Evolutionary conservation across 1,139 yeast species (phyloP).

Genomic region (Saccharomyces uvarum): DNA sequence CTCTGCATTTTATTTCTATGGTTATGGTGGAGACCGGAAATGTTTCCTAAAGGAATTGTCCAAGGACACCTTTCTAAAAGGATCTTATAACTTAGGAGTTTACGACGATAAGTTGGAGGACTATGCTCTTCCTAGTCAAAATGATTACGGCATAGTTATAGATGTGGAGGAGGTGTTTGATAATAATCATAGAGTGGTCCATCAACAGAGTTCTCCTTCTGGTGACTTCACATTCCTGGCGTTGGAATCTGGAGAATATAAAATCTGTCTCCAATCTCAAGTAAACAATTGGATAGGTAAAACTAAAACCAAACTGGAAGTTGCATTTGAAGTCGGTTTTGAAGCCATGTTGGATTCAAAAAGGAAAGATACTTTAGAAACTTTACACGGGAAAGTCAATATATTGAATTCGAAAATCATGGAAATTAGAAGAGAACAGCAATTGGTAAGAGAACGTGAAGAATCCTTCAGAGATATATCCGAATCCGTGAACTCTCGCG

Average conservation of each 20-base stretch:
- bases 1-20: conserved; percentile 41
- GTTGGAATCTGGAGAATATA: conserved; percentile 64
- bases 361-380: conserved; percentile 41
- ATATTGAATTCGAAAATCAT: conserved; percentile 47
- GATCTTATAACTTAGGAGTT: conserved; percentile 53
- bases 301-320: conserved; percentile 40
- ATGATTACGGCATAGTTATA: conserved; percentile 40
- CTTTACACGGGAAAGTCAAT: conserved; percentile 47
- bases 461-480: conserved; percentile 58
- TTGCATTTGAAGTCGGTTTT: conserved; percentile 45
- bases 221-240: conserved; percentile 68
- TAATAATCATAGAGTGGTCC: conserved; percentile 58
- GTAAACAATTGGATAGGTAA: conserved; percentile 51
- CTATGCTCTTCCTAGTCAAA: conserved; percentile 37
- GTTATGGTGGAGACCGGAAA: conserved; percentile 49
- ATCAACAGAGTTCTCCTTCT: conserved; percentile 50
- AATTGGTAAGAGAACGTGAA: conserved; percentile 62
- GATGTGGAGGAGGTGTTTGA: conserved; percentile 59
- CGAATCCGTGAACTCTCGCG: conserved; percentile 58
- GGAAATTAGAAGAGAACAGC: conserved; percentile 58
- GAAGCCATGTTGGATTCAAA: conserved; percentile 47
- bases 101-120: conserved; percentile 39
- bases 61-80: conserved; percentile 51
- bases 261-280: conserved; percentile 61
- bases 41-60: conserved; percentile 64